Evolutionary conservation across 2,329 filamentous ascomycete species (phyloP).

Genomic region (Neoarthrinium moseri): DNA sequence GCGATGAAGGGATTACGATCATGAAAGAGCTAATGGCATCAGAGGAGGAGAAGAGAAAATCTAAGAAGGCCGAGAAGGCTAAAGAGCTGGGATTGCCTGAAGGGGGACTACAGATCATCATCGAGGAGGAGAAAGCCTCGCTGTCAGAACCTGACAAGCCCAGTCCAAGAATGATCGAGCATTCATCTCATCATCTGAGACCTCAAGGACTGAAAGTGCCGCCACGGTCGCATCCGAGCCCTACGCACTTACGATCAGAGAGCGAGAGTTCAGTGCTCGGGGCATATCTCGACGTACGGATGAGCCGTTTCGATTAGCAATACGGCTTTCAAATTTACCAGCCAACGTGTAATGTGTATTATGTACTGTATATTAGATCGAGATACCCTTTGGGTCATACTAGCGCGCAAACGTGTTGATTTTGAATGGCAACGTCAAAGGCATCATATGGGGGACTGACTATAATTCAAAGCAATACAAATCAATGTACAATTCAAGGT

Average conservation of each 20-base stretch:
- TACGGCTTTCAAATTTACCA: background rate
- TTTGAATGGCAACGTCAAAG: too few relatives aligned
- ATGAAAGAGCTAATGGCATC: conserved; percentile 23
- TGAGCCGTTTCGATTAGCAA: conserved; percentile 14
- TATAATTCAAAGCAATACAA: too few relatives aligned
- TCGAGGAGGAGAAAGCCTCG: conserved; percentile 10
- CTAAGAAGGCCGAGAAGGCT: conserved; percentile 11
- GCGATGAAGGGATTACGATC: conserved; percentile 20
- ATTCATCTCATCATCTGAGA: background rate
- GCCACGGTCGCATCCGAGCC: conserved; percentile 4
- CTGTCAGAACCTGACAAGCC: conserved; percentile 6
- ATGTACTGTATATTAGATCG: conserved; percentile 3
- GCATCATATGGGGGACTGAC: too few relatives aligned
- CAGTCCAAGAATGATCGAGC: conserved; percentile 4
- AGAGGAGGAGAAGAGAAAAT: conserved; percentile 18
- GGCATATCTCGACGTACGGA: conserved; percentile 22
- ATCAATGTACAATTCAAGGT: too few relatives aligned
- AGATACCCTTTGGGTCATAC: background rate
- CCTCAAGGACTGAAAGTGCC: conserved; percentile 3
- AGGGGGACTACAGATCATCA: conserved; percentile 12
- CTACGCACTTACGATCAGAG: conserved; percentile 16
- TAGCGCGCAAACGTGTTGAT: too few relatives aligned
- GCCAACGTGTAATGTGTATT: conserved; percentile 6
- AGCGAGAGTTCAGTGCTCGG: conserved; percentile 25
- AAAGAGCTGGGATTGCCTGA: background rate